Conservation (phyloP, 805 yeast genomes). For the Metschnikowia corniflorae region DNA sequence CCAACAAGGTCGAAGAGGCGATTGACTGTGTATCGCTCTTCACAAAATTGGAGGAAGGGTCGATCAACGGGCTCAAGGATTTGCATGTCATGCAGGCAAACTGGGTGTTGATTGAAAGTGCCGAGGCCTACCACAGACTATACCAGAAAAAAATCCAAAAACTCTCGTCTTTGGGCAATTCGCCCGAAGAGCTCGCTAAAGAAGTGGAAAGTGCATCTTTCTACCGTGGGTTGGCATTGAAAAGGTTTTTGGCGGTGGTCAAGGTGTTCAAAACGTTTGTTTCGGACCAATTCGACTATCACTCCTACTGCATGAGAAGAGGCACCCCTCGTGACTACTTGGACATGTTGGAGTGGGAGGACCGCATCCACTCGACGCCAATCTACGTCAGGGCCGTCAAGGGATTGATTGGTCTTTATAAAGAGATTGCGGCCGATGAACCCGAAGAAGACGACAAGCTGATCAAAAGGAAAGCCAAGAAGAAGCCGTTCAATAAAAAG, state of each 20-base stretch:
- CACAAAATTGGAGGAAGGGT: slow-evolving; percentile 73
- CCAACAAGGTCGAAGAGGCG: slow-evolving; percentile 71
- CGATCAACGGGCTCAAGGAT: slow-evolving; percentile 81
- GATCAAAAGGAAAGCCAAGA: slow-evolving; percentile 51
- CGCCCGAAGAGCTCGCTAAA: slow-evolving; percentile 29
- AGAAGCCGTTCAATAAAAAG: slow-evolving; percentile 48
- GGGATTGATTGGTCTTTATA: slow-evolving; percentile 59
- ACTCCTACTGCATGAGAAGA: slow-evolving; percentile 82
- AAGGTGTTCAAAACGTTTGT: slow-evolving; percentile 67
- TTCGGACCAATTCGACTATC: slow-evolving; percentile 92
- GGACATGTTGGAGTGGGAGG: slow-evolving; percentile 80
- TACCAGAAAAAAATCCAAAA: slow-evolving; percentile 32
- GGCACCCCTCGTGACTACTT: slow-evolving; percentile 87
- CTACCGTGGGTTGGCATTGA: slow-evolving; percentile 69
- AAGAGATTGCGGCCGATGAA: slow-evolving; percentile 36
- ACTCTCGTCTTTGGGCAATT: slow-evolving; percentile 14
- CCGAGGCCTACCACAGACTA: slow-evolving; percentile 71
- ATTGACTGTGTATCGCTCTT: slow-evolving; percentile 70
- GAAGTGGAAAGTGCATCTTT: slow-evolving; percentile 40
- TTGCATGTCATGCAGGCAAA: slow-evolving; percentile 86
- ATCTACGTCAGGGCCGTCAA: slow-evolving; percentile 65
- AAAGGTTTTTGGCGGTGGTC: slow-evolving; percentile 66
- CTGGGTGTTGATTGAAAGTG: slow-evolving; percentile 84
- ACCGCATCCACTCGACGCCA: slow-evolving; percentile 63
- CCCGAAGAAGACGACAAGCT: slow-evolving; percentile 16